These are phyloP conservation scores for Fusarium illudens DNA, from an alignment of 2,329 filamentous ascomycete genomes.

Conservation along the genomic window DNA sequence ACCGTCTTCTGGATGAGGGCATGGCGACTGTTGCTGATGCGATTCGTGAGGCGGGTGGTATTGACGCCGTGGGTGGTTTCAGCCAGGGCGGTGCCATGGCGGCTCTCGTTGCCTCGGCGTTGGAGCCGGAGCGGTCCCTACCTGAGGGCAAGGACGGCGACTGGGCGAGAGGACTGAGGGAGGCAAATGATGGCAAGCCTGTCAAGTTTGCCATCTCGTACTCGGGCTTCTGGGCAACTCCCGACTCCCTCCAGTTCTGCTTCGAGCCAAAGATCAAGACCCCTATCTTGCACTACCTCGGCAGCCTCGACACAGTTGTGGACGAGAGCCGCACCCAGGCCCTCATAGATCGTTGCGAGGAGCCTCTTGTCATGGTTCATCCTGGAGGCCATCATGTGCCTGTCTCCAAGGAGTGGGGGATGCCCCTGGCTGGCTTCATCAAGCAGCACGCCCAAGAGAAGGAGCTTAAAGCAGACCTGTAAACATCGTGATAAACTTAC, in stretches of 20 bases:
- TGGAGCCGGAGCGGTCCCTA: conserved; percentile 61
- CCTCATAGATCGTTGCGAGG: conserved; percentile 71
- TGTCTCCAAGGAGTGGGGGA: conserved; percentile 80
- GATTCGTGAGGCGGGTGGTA: conserved; percentile 69
- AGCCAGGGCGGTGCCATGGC: conserved; percentile 80
- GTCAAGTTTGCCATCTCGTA: conserved; percentile 80
- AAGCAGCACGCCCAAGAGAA: conserved; percentile 48
- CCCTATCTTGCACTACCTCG: conserved; percentile 82
- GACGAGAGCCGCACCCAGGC: conserved; percentile 76
- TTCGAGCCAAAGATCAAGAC: conserved; percentile 81
- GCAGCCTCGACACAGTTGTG: conserved; percentile 86
- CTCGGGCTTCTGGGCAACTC: conserved; percentile 76
- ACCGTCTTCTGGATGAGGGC: conserved; percentile 75
- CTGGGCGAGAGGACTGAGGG: conserved; percentile 58
- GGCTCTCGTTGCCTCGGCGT: conserved; percentile 73
- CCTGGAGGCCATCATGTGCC: conserved; percentile 93
- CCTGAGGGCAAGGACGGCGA: conserved; percentile 43
- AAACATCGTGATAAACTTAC: background rate
- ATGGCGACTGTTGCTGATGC: conserved; percentile 69
- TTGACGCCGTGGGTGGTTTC: conserved; percentile 85
- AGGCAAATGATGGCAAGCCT: conserved; percentile 56
- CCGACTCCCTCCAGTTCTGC: conserved; percentile 65
- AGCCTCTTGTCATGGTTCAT: conserved; percentile 68
- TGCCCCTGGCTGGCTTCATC: conserved; percentile 78
- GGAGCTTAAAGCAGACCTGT: conserved; percentile 40